Evolutionary conservation across 352 stramenopile species (phyloP).

Genomic region (Poterioochromonas sp.): DNA sequence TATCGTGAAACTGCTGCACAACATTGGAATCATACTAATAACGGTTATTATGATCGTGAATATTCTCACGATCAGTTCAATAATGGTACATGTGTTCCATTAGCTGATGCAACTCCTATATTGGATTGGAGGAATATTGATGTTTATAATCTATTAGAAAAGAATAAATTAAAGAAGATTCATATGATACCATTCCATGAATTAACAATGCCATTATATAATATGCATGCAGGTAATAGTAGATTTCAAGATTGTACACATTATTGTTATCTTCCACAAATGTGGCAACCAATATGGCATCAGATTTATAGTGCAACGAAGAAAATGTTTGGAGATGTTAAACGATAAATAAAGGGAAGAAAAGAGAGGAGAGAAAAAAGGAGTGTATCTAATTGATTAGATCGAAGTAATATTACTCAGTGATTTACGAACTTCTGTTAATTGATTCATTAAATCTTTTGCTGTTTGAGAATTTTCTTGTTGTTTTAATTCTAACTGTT

Average conservation of each 20-base stretch:
- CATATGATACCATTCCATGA: constrained; percentile 6
- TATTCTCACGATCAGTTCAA: neutral
- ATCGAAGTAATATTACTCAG: no score
- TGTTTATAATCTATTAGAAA: neutral
- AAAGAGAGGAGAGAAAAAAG: no score
- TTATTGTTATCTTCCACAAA: constrained; percentile 29
- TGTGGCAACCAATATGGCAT: constrained; percentile 24
- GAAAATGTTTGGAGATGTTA: no score
- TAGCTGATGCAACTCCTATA: neutral
- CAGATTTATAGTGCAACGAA: neutral
- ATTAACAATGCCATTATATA: neutral
- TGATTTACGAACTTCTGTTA: no score
- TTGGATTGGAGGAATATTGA: constrained; percentile 22
- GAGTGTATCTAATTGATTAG: no score
- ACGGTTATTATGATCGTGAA: neutral
- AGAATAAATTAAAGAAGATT: neutral
- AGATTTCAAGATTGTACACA: constrained; percentile 1
- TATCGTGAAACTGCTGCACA: constrained; percentile 28
- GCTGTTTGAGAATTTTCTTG: no score
- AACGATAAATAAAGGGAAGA: no score
- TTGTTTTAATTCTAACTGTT: no score
- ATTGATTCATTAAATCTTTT: no score
- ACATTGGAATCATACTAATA: constrained; percentile 25
- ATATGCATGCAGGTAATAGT: neutral
- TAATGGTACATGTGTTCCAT: constrained; percentile 22